Percentiles rank a stretch among this genome's conserved stretches.
Conservation (phyloP, 1,139 yeast species). For the Tardiomyces blankii region DNA sequence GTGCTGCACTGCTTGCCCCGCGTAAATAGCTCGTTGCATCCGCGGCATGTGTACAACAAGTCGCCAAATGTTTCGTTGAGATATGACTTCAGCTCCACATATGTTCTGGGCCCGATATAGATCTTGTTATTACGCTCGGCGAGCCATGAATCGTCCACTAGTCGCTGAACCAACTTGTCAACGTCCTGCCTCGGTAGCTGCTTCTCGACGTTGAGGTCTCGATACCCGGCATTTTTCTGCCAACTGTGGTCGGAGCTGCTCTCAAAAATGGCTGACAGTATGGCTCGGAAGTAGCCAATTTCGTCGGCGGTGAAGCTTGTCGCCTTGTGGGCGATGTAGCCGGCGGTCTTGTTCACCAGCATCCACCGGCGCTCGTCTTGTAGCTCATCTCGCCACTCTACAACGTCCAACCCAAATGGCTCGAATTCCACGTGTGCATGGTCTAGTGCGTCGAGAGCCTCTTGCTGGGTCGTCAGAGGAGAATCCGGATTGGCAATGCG, state of each 20-base stretch:
- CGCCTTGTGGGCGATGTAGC: conserved; percentile 10
- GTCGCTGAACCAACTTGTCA: not conserved
- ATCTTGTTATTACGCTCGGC: not conserved
- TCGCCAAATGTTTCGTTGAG: conserved; percentile 38
- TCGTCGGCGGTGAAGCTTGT: conserved; percentile 11
- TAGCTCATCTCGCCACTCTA: conserved; percentile 9
- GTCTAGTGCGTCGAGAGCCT: not conserved
- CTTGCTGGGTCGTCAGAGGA: not conserved
- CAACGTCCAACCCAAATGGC: conserved; percentile 14
- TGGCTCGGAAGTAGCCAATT: conserved; percentile 12
- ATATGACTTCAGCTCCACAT: conserved; percentile 15
- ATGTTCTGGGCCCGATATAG: conserved; percentile 6
- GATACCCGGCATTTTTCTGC: conserved; percentile 1
- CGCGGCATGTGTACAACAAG: conserved; percentile 36
- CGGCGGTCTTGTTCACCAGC: conserved; percentile 8
- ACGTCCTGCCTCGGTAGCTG: not conserved
- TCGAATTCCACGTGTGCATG: conserved; percentile 3
- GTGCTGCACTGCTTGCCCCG: conserved; percentile 36
- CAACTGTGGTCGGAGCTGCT: conserved; percentile 8
- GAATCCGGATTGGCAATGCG: not conserved
- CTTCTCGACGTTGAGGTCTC: not conserved
- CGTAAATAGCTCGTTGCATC: conserved; percentile 49
- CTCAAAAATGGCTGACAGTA: conserved; percentile 12
- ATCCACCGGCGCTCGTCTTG: conserved; percentile 7
- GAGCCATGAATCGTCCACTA: not conserved